Conservation (phyloP, 2,329 filamentous ascomycete genomes). For the Neonectria sp. region DNA sequence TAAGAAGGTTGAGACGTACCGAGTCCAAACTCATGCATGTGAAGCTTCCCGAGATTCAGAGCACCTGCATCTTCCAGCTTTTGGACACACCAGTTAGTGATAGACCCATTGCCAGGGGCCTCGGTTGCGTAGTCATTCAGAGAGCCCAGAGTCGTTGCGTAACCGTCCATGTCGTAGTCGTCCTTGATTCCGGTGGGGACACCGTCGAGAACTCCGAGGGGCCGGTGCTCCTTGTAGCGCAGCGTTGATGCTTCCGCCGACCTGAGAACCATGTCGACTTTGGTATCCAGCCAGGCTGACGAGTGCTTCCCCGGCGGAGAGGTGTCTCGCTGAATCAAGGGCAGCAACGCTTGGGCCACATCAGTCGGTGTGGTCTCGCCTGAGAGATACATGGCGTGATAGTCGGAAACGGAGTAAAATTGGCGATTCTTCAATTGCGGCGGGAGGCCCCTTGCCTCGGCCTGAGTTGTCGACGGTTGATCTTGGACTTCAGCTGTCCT, state of each 20-base stretch:
- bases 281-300: constrained; percentile 61
- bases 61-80: constrained; percentile 80
- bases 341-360: constrained; percentile 61
- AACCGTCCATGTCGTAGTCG: constrained; percentile 82
- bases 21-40: constrained; percentile 83
- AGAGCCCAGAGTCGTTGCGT: constrained; percentile 76
- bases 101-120: constrained; percentile 52
- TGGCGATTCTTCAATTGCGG: constrained; percentile 55
- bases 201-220: constrained; percentile 78
- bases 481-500: constrained; percentile 54
- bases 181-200: constrained; percentile 84
- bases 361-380: constrained; percentile 63
- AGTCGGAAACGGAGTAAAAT: constrained; percentile 60
- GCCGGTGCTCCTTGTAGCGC: constrained; percentile 66
- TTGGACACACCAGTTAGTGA: constrained; percentile 79
- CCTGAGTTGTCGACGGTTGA: constrained; percentile 15
- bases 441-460: background rate
- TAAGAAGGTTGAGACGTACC: constrained; percentile 59
- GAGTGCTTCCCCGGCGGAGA: constrained; percentile 57
- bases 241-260: constrained; percentile 62
- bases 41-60: constrained; percentile 79
- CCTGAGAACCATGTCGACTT: constrained; percentile 57
- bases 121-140: constrained; percentile 71
- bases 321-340: constrained; percentile 60
- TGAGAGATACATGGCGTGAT: constrained; percentile 60